A percentile compares a stretch with the other conserved stretches of the same genome.
These are phyloP conservation scores for Jaenimonas drosophilae DNA, from an alignment of 208 protist species.

Conservation along the genomic window DNA sequence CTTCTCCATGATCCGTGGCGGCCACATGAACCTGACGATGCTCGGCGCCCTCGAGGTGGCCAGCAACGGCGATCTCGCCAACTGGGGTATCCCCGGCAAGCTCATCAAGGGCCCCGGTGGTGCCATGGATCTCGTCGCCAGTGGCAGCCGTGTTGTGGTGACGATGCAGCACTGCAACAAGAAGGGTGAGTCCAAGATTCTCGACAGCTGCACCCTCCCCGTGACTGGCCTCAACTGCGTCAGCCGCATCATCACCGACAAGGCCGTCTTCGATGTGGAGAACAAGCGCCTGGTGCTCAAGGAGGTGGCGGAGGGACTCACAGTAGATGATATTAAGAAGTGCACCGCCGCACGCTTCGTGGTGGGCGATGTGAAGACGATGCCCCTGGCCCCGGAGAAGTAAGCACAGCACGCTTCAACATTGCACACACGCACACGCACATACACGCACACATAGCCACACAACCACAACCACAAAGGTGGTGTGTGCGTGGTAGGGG, in stretches of 20 bases:
- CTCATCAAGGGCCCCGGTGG: constrained; percentile 97
- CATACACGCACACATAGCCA: too few species aligned
- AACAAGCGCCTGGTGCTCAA: constrained; percentile 77
- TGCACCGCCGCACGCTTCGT: constrained; percentile 67
- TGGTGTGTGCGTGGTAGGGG: too few species aligned
- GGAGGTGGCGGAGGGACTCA: constrained; percentile 88
- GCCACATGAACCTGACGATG: constrained; percentile 95
- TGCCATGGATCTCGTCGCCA: constrained; percentile 94
- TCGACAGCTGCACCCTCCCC: constrained; percentile 89
- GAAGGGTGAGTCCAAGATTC: constrained; percentile 92
- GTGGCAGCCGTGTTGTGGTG: constrained; percentile 91
- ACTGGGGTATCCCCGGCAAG: constrained; percentile 97
- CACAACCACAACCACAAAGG: too few species aligned
- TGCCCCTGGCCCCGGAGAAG: constrained; percentile 54
- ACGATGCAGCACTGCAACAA: constrained; percentile 95
- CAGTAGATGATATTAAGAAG: constrained; percentile 89
- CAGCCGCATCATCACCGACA: constrained; percentile 95
- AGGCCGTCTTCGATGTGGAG: constrained; percentile 94
- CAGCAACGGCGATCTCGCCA: constrained; percentile 93
- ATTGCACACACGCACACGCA: too few species aligned
- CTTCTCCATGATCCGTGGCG: constrained; percentile 97
- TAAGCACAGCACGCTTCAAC: too few species aligned
- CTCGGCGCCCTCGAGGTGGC: constrained; percentile 94
- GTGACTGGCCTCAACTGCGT: constrained; percentile 89
- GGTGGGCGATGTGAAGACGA: constrained; percentile 59